A percentile compares a stretch with the other conserved stretches of the same genome.
phyloP scores from a whole-genome alignment of 768 basidiomycete species.

The Amylocystis lapponica region DNA sequence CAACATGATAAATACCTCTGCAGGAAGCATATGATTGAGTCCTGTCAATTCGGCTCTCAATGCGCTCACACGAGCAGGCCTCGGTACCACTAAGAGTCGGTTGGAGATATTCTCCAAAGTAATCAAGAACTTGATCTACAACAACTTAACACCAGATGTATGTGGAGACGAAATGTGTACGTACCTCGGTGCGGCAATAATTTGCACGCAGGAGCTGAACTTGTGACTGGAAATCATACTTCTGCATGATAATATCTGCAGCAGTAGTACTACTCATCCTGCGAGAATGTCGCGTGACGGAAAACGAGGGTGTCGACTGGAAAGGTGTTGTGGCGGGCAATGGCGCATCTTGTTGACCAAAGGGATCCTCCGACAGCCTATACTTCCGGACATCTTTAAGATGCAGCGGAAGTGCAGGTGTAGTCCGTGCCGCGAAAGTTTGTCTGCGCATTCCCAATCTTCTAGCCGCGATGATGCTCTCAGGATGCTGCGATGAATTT shows the following conservation, averaged over 20 bases:
- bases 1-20: conserved; percentile 55
- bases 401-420: conserved; percentile 65
- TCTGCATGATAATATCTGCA: conserved; percentile 55
- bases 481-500: neutral
- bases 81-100: conserved; percentile 84
- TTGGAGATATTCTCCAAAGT: conserved; percentile 91
- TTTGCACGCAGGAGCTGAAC: conserved; percentile 73
- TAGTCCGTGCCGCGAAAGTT: conserved; percentile 65
- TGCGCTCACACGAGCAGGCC: conserved; percentile 93
- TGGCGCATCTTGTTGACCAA: conserved; percentile 56
- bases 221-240: conserved; percentile 65
- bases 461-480: neutral
- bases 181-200: conserved; percentile 82
- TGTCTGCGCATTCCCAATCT: conserved; percentile 27
- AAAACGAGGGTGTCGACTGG: conserved; percentile 69
- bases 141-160: conserved; percentile 5
- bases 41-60: conserved; percentile 92
- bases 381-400: conserved; percentile 46
- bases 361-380: conserved; percentile 64
- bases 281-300: conserved; percentile 39
- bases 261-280: conserved; percentile 39
- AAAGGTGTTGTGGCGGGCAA: conserved; percentile 43
- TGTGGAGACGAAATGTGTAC: conserved; percentile 15
- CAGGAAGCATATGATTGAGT: conserved; percentile 92
- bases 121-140: conserved; percentile 79